Percentiles rank a stretch among this genome's conserved stretches.
Evolutionary conservation across 108 stramenopile genomes (phyloP).

Genomic region (Cyclostephanos invisitatus): DNA sequence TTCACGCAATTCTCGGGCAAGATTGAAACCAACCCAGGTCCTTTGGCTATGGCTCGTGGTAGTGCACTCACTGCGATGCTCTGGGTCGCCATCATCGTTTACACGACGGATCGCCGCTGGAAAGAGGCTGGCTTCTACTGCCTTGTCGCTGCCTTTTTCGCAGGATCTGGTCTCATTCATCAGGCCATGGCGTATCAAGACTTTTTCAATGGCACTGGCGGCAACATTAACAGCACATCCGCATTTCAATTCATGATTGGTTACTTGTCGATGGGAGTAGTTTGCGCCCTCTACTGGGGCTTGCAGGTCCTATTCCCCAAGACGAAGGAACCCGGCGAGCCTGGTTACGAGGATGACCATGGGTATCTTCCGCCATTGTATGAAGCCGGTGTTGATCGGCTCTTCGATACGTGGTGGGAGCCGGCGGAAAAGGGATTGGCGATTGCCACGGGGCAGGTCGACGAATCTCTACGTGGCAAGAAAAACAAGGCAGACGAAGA

Average conservation of each 20-base stretch:
- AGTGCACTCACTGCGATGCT: constrained; percentile 37
- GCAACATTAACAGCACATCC: not conserved
- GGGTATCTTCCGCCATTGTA: constrained; percentile 21
- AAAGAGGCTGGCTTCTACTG: constrained; percentile 22
- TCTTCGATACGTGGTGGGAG: constrained; percentile 45
- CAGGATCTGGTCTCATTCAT: constrained; percentile 55
- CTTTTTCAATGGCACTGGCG: not conserved
- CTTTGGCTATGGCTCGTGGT: constrained; percentile 48
- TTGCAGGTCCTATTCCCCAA: constrained; percentile 12
- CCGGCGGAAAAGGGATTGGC: constrained; percentile 12
- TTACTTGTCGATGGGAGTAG: constrained; percentile 19
- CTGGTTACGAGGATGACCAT: constrained; percentile 29
- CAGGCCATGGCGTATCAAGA: constrained; percentile 23
- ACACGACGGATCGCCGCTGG: constrained; percentile 52
- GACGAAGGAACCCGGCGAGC: constrained; percentile 15
- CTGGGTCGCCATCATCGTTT: constrained; percentile 51
- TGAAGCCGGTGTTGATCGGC: constrained; percentile 16
- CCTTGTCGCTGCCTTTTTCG: constrained; percentile 39
- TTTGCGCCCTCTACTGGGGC: constrained; percentile 1
- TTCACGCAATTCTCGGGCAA: constrained; percentile 25
- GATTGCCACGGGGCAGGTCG: no score
- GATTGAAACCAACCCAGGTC: constrained; percentile 30
- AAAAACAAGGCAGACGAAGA: no score
- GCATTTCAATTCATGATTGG: constrained; percentile 32
- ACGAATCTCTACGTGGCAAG: no score